These are phyloP conservation scores for Fusarium chuoi DNA, from an alignment of 2,329 filamentous ascomycete genomes.

Conservation along the genomic window DNA sequence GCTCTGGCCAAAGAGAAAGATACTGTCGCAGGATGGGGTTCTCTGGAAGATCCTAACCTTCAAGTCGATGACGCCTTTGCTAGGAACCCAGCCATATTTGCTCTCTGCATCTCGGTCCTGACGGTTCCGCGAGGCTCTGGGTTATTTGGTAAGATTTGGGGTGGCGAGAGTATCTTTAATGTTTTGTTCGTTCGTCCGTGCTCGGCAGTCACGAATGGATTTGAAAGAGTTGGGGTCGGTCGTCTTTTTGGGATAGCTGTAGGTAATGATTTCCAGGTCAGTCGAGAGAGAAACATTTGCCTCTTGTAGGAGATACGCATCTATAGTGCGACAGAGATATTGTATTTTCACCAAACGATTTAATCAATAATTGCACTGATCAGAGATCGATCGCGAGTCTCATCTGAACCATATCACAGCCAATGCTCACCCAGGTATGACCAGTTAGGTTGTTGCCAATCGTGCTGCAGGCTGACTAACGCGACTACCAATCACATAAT, in stretches of 20 bases:
- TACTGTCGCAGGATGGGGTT: fast-evolving
- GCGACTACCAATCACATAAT: fast-evolving
- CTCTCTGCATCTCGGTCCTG: fast-evolving
- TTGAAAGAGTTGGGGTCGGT: not conserved
- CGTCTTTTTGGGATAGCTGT: not conserved
- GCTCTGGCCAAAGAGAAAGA: fast-evolving
- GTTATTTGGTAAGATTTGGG: not conserved
- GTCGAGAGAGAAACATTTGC: fast-evolving
- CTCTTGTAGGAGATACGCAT: fast-evolving
- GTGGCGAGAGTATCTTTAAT: fast-evolving
- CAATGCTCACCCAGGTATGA: too few species aligned
- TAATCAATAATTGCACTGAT: too few species aligned
- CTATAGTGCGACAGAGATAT: not conserved
- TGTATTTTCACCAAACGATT: too few species aligned
- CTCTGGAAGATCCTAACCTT: not conserved
- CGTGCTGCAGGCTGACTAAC: not conserved
- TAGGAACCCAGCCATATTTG: fast-evolving
- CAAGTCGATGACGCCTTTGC: not conserved
- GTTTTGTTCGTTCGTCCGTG: fast-evolving
- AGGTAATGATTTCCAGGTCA: fast-evolving
- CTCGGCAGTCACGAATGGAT: fast-evolving
- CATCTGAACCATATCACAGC: too few species aligned
- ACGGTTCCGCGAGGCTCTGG: fast-evolving
- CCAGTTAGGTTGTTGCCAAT: fast-evolving
- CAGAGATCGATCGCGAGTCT: too few species aligned